Percentiles rank a stretch among this genome's conserved stretches.
Conservation (phyloP, 2,329 filamentous ascomycete species). For the Penicillium sp. region DNA sequence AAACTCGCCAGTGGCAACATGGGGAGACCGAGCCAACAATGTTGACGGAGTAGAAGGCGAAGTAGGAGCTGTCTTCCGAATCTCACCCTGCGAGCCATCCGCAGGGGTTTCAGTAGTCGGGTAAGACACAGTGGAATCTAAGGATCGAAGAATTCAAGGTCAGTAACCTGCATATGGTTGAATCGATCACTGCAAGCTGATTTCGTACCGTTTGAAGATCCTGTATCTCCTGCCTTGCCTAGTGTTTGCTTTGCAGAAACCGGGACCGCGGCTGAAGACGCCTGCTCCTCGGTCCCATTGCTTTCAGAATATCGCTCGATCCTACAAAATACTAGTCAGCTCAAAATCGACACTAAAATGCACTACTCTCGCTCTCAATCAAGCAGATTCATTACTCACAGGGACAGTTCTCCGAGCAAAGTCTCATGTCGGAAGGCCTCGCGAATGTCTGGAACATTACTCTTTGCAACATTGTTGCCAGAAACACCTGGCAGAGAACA, state of each 20-base stretch:
- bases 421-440: conserved; percentile 90
- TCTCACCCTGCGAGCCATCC: neutral
- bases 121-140: conserved; percentile 1
- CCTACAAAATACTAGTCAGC: conserved; percentile 8
- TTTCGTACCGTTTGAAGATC: conserved; percentile 7
- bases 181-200: neutral
- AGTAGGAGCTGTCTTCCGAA: neutral
- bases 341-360: neutral
- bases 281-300: conserved; percentile 21
- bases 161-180: neutral
- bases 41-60: conserved; percentile 3
- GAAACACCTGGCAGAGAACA: conserved; percentile 76
- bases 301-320: conserved; percentile 32
- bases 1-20: conserved; percentile 10
- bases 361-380: neutral
- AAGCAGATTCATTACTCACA: conserved; percentile 59
- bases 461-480: conserved; percentile 93
- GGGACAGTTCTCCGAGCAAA: conserved; percentile 75
- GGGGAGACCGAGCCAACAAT: conserved; percentile 6
- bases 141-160: neutral
- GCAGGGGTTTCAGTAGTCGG: neutral
- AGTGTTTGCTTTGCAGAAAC: conserved; percentile 15
- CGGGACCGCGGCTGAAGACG: conserved; percentile 18
- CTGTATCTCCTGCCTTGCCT: conserved; percentile 3
- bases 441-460: conserved; percentile 90